Evolutionary conservation across 768 basidiomycete species (phyloP).

Genomic region (Rhodotorula kratochvilovae): DNA sequence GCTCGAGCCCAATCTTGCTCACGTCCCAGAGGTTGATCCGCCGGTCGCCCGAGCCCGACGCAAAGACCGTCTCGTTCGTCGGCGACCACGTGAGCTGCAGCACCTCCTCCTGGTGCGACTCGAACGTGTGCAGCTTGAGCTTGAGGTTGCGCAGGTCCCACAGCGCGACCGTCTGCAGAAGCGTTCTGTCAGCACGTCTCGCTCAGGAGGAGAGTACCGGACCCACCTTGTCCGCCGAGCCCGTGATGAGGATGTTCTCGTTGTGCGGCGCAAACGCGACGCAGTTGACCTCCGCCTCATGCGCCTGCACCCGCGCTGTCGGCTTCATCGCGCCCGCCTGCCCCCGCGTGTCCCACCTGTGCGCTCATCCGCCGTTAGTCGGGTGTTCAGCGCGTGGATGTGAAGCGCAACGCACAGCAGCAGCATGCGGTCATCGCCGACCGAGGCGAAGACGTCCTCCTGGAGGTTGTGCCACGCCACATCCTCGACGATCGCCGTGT

Average conservation of each 20-base stretch:
- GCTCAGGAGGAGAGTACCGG: neutral
- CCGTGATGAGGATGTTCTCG: conserved; percentile 77
- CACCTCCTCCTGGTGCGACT: conserved; percentile 90
- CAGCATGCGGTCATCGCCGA: conserved; percentile 90
- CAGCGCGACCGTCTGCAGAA: conserved; percentile 68
- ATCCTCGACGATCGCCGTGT: conserved; percentile 92
- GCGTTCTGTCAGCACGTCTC: neutral
- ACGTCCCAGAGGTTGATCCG: conserved; percentile 94
- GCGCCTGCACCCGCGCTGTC: conserved; percentile 69
- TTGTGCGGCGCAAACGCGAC: conserved; percentile 82
- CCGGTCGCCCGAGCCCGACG: conserved; percentile 88
- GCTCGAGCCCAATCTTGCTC: conserved; percentile 83
- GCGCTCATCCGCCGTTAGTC: neutral
- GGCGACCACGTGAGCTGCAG: conserved; percentile 94
- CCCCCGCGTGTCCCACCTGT: conserved; percentile 87
- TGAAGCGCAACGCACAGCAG: conserved; percentile 64
- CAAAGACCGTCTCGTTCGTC: conserved; percentile 83
- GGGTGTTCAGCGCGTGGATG: neutral
- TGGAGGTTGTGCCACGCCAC: conserved; percentile 88
- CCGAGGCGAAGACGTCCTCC: conserved; percentile 84
- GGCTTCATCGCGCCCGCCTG: conserved; percentile 56
- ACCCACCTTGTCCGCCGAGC: conserved; percentile 83
- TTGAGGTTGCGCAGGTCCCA: conserved; percentile 72
- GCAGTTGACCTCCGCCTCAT: conserved; percentile 82
- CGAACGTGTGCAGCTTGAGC: conserved; percentile 80